Conservation (phyloP, 2,329 filamentous ascomycete species). For the Paradendryphiella salina region DNA sequence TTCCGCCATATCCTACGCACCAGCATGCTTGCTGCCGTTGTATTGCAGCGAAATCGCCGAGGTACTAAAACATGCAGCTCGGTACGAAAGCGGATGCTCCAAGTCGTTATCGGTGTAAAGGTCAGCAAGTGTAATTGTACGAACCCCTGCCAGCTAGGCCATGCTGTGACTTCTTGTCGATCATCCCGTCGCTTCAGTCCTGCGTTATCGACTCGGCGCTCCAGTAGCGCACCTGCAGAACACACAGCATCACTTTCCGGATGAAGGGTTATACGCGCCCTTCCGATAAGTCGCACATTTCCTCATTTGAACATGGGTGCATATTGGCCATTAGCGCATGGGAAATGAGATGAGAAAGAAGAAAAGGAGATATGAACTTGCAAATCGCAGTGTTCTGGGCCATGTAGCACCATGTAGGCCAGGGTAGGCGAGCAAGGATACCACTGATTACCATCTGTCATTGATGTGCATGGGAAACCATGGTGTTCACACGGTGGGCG, state of each 20-base stretch:
- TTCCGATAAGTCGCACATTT: background rate
- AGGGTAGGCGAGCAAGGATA: constrained; percentile 10
- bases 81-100: background rate
- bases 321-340: constrained; percentile 4
- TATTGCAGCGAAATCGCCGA: background rate
- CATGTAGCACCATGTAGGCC: background rate
- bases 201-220: constrained; percentile 14
- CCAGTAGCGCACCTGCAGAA: constrained; percentile 13
- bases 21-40: no score
- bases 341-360: background rate
- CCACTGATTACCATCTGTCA: background rate
- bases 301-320: constrained; percentile 11
- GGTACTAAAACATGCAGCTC: background rate
- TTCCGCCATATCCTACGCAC: background rate
- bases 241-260: background rate
- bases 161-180: background rate
- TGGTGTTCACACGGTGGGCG: constrained; percentile 1
- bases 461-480: background rate
- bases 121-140: constrained; percentile 2
- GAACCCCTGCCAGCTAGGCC: constrained; percentile 1
- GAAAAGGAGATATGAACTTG: background rate
- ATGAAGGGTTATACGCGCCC: background rate
- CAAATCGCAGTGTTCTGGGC: background rate
- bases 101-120: background rate
- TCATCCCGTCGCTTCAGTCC: constrained; percentile 11